Evolutionary conservation across 192 early-diverging fungal species (phyloP).

Genomic region (Coemansia reversa): DNA sequence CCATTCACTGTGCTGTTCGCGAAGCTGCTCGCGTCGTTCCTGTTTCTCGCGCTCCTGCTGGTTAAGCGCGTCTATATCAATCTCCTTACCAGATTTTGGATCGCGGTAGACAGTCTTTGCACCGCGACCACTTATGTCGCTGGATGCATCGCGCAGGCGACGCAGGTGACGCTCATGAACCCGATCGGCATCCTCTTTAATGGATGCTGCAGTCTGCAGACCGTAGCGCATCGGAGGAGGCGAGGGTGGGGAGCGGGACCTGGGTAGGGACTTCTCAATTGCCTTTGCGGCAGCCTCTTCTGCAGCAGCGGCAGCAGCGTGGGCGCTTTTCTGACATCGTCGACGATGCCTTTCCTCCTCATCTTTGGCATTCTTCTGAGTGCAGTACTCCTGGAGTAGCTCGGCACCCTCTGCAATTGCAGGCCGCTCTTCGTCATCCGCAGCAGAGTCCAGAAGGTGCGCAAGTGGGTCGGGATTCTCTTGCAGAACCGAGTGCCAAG

Average conservation of each 20-base stretch:
- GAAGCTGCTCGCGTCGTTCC: conserved; percentile 40
- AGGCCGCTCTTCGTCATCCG: conserved; percentile 34
- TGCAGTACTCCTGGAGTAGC: conserved; percentile 31
- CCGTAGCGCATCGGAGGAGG: conserved; percentile 34
- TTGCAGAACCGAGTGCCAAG: conserved; percentile 14
- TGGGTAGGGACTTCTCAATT: not conserved
- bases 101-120: conserved; percentile 66
- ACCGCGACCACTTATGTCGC: conserved; percentile 22
- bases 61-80: conserved; percentile 55
- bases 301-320: conserved; percentile 2
- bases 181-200: conserved; percentile 31
- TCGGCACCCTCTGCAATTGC: conserved; percentile 40
- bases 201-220: conserved; percentile 35
- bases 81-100: conserved; percentile 57
- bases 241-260: not conserved
- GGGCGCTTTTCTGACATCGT: conserved; percentile 2
- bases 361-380: conserved; percentile 15
- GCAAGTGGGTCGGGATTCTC: conserved; percentile 8
- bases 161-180: conserved; percentile 31
- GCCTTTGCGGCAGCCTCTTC: not conserved
- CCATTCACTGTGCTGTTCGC: conserved; percentile 57
- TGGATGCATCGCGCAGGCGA: conserved; percentile 19
- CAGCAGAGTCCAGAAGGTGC: conserved; percentile 2
- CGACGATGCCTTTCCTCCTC: conserved; percentile 11
- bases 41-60: conserved; percentile 39